phyloP scores from a whole-genome alignment of 169 alveolate species.

The Plasmodium berghei region DNA sequence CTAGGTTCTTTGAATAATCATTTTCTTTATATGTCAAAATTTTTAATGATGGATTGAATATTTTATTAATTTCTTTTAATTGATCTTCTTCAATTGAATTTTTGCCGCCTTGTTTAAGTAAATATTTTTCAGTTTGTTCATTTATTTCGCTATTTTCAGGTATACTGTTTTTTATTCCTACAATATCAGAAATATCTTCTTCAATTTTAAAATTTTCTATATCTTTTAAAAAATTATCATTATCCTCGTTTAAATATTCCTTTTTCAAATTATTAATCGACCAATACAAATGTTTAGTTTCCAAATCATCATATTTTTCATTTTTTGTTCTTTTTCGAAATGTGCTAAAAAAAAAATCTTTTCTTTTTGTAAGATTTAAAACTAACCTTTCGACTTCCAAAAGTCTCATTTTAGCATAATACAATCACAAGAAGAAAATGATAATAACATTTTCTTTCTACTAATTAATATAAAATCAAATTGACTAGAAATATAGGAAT shows the following conservation, averaged over 20 bases:
- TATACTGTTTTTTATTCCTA: slow-evolving; percentile 31
- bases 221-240: slow-evolving; percentile 29
- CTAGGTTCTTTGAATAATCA: not conserved
- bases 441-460: no score
- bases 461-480: no score
- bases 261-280: slow-evolving; percentile 56
- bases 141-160: slow-evolving; percentile 38
- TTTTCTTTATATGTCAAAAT: slow-evolving; percentile 26
- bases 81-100: slow-evolving; percentile 14
- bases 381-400: not conserved
- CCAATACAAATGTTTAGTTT: slow-evolving; percentile 67
- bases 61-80: slow-evolving; percentile 31
- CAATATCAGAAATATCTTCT: slow-evolving; percentile 48
- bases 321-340: slow-evolving; percentile 31
- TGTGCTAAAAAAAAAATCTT: slow-evolving; percentile 17
- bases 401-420: not conserved
- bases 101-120: not conserved
- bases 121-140: slow-evolving; percentile 26
- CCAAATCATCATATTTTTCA: slow-evolving; percentile 65
- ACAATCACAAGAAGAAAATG: no score
- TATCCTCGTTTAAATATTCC: slow-evolving; percentile 23
- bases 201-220: slow-evolving; percentile 49
- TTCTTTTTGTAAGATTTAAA: slow-evolving; percentile 13
- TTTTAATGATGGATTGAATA: slow-evolving; percentile 52
- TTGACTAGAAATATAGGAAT: no score